Evolutionary conservation across 805 yeast species (phyloP).

Genomic region (Candida glaebosa): DNA sequence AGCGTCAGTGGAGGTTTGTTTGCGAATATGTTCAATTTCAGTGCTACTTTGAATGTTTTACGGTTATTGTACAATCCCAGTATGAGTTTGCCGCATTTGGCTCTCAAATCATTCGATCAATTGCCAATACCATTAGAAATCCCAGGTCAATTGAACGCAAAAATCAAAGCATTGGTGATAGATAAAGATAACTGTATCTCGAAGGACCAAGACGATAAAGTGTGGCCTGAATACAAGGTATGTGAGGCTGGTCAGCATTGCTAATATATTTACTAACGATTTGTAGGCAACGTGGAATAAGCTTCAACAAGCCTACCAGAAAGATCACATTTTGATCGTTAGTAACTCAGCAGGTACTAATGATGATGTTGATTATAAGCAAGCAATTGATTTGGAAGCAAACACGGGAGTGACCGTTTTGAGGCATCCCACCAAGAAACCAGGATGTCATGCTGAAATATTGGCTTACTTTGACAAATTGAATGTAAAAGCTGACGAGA

Average conservation of each 20-base stretch:
- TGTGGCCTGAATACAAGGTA: slow-evolving; percentile 68
- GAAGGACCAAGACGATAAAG: slow-evolving; percentile 69
- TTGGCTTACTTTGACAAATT: slow-evolving; percentile 51
- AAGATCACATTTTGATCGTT: slow-evolving; percentile 65
- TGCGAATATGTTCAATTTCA: slow-evolving; percentile 51
- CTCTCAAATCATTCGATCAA: slow-evolving; percentile 55
- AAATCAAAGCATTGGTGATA: slow-evolving; percentile 72
- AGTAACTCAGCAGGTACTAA: slow-evolving; percentile 91
- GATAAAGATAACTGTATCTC: slow-evolving; percentile 98
- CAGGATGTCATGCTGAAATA: slow-evolving; percentile 75
- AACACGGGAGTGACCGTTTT: slow-evolving; percentile 68
- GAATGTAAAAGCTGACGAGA: slow-evolving; percentile 54
- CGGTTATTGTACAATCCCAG: slow-evolving; percentile 59
- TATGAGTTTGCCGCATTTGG: slow-evolving; percentile 64
- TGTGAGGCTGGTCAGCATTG: no score
- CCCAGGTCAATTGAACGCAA: slow-evolving; percentile 22
- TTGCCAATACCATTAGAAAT: slow-evolving; percentile 51
- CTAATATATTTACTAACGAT: slow-evolving; percentile 11
- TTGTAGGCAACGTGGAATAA: slow-evolving; percentile 47
- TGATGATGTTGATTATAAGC: slow-evolving; percentile 58
- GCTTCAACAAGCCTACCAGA: slow-evolving; percentile 58
- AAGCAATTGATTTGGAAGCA: slow-evolving; percentile 61
- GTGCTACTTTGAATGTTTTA: slow-evolving; percentile 71
- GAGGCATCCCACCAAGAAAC: slow-evolving; percentile 72
- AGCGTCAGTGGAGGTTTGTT: no score